Conservation (phyloP, 495 filamentous ascomycete species). For the Trichoderma orchidacearum region DNA sequence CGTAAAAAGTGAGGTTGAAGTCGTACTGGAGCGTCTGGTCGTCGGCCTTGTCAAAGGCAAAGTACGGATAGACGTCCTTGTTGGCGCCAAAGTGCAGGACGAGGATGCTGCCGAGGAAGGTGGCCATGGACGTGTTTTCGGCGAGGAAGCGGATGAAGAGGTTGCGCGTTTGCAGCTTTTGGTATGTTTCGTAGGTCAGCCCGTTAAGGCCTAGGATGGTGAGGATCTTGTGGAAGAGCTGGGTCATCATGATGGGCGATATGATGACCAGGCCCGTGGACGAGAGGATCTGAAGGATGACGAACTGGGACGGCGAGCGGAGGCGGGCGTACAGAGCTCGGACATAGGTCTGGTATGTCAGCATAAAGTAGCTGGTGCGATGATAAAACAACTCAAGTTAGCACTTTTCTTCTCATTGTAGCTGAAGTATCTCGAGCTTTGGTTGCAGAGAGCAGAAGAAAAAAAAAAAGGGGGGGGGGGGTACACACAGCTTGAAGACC, state of each 20-base stretch:
- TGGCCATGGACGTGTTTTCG: constrained; percentile 51
- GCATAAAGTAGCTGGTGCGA: constrained; percentile 44
- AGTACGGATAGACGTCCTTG: constrained; percentile 45
- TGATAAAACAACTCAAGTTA: no score
- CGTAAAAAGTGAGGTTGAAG: constrained; percentile 44
- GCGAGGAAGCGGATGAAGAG: constrained; percentile 49
- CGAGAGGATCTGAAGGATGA: constrained; percentile 43
- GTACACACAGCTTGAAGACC: constrained; percentile 46
- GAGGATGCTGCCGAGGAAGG: constrained; percentile 45
- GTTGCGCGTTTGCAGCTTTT: constrained; percentile 43
- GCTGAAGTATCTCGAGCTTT: no score
- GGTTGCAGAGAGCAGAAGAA: no score
- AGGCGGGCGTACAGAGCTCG: constrained; percentile 51
- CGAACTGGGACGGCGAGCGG: constrained; percentile 44
- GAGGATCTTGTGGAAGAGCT: constrained; percentile 36
- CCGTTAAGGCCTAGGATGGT: constrained; percentile 31
- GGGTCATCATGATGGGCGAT: constrained; percentile 44
- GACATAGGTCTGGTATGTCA: constrained; percentile 59
- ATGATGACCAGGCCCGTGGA: constrained; percentile 43
- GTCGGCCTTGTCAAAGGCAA: constrained; percentile 35
- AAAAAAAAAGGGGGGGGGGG: not conserved
- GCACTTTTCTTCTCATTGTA: no score
- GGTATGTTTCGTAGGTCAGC: constrained; percentile 42
- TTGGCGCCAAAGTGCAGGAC: constrained; percentile 49
- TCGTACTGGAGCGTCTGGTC: constrained; percentile 30